These are phyloP conservation scores for Trichosporon coremiiforme DNA, from an alignment of 1,284 basidiomycete genomes.

Conservation along the genomic window DNA sequence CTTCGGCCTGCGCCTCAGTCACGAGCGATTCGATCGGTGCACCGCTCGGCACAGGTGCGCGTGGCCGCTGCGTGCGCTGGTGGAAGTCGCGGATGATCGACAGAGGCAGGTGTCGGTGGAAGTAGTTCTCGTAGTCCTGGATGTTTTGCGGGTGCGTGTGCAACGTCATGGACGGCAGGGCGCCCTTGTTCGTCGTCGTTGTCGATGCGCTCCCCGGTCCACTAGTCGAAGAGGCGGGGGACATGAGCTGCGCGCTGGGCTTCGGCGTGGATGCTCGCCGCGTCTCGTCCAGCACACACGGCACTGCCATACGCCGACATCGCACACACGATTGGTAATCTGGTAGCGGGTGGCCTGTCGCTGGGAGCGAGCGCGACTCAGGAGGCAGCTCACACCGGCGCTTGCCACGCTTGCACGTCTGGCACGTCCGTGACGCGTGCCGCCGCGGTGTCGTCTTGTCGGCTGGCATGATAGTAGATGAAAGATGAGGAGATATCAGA, in stretches of 20 bases:
- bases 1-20: conserved; percentile 16
- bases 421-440: conserved; percentile 5
- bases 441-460: conserved; percentile 11
- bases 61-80: not conserved
- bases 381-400: conserved; percentile 1
- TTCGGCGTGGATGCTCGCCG: conserved; percentile 8
- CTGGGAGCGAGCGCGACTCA: not conserved
- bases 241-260: conserved; percentile 8
- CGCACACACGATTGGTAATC: conserved; percentile 10
- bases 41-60: not conserved
- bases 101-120: conserved; percentile 22
- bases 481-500: not conserved
- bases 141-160: conserved; percentile 17
- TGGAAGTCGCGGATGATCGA: conserved; percentile 21
- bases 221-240: not conserved
- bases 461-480: not conserved
- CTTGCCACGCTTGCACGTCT: conserved; percentile 13
- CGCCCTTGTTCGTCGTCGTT: not conserved
- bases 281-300: conserved; percentile 13
- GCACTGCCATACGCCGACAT: not conserved
- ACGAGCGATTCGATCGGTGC: conserved; percentile 10
- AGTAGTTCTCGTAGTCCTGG: conserved; percentile 21
- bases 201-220: conserved; percentile 5
- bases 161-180: not conserved
- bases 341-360: conserved; percentile 4